Base-by-base conservation (phyloP, 345 rosid genomes). In the Linum tenue region DNA sequence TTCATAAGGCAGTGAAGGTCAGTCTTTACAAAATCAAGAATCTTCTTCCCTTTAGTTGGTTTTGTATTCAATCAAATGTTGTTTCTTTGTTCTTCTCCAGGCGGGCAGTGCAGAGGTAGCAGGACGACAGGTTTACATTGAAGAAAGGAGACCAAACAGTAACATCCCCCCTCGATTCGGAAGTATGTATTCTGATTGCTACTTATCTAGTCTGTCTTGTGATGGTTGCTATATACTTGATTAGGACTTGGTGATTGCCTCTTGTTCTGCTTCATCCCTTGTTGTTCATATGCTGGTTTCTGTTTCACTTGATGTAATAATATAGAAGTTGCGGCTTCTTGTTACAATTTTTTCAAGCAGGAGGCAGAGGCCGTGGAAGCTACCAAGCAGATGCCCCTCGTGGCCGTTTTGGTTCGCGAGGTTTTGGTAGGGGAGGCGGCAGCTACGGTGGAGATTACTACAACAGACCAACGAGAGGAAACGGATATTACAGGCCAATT, bases 131-230 rank as follows among this genome's bases (percentile, higher is more conserved):
- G 90, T 85, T 15, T 80, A 79, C 72, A 83, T 87, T 50, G 94
- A 87, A 72, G 90, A 83, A 64, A 82, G 90, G 55, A 87, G 89
- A 78, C 83, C 81, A 6, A 85, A 81, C 65, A 81, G 79, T 79
- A 77, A 75, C 65, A 77, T 81, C 43, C 90, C 90, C 44, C 75
- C 71, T 55, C 87, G 88, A 67, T 81, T 77, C 55, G 84, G 82
- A 80, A 85, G 88, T 87, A 80, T 1, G 85, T 60, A 16, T 50
- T 70, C 68, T 50, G 42, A 22, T 60, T 60, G 40, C 14, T 56
- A 9, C 37, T 22, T 22, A 22, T 22, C 37, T 16, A 56, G 1
- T 56, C 31, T 15, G 31, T 56, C 9, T 56, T 14, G 37, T 31
- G 3, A 2, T 56, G 59, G 5, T n/a, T 55, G 15, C 12, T 16